Evolutionary conservation across 2,329 filamentous ascomycete species (phyloP).

Genomic region (Herpotrichia juniperi): DNA sequence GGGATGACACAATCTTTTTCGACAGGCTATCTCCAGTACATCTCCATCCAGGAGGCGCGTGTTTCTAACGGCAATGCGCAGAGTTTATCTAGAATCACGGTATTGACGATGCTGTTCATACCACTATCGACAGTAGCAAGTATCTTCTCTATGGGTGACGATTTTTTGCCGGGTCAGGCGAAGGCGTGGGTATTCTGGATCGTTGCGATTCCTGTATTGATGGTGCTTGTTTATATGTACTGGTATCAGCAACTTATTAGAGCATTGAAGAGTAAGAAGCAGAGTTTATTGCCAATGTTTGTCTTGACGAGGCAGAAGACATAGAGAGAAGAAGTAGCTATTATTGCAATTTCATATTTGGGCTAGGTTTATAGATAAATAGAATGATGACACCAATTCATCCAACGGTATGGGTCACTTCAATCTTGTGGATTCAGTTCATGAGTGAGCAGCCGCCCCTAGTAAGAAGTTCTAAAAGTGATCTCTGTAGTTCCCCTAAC

Average conservation of each 20-base stretch:
- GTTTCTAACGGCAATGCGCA: slow-evolving; percentile 5
- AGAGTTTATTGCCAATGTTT: too few species aligned
- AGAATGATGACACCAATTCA: too few species aligned
- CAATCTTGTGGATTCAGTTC: too few species aligned
- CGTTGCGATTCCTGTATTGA: slow-evolving; percentile 1
- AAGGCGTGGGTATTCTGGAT: slow-evolving; percentile 7
- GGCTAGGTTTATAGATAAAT: too few species aligned
- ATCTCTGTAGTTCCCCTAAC: too few species aligned
- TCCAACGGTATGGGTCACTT: too few species aligned
- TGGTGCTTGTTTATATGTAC: background rate
- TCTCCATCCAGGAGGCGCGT: slow-evolving; percentile 11
- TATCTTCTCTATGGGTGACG: slow-evolving; percentile 6
- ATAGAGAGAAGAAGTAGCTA: too few species aligned
- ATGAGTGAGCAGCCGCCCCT: too few species aligned
- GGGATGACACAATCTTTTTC: slow-evolving; percentile 4
- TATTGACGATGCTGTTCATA: slow-evolving; percentile 8
- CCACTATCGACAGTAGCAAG: slow-evolving; percentile 5
- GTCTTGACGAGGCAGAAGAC: too few species aligned
- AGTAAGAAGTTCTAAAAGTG: too few species aligned
- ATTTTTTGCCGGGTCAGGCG: slow-evolving; percentile 1
- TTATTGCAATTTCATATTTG: too few species aligned
- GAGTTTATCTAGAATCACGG: slow-evolving; percentile 4
- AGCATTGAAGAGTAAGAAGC: background rate
- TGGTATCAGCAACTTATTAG: slow-evolving; percentile 1
- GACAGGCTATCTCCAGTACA: slow-evolving; percentile 12